These are phyloP conservation scores for Clarireedia monteithiana DNA, from an alignment of 2,329 filamentous ascomycete genomes.

Conservation along the genomic window DNA sequence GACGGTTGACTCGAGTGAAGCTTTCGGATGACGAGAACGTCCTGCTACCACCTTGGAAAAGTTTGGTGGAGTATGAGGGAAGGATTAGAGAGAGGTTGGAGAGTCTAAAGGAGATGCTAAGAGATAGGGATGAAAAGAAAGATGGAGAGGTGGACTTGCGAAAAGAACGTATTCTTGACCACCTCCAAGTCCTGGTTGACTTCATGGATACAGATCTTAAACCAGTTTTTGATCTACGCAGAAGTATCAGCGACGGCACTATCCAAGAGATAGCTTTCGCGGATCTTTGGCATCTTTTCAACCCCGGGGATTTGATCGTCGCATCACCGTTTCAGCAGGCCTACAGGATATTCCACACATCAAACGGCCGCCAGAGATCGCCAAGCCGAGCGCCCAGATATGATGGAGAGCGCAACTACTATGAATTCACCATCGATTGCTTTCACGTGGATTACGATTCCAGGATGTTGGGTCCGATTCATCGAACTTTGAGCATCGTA, in stretches of 20 bases:
- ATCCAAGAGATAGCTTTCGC: not conserved
- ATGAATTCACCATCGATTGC: constrained; percentile 1
- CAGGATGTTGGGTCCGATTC: not conserved
- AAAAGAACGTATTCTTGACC: not conserved
- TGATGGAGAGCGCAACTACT: not conserved
- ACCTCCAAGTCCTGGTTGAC: not conserved
- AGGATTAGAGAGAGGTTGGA: not conserved
- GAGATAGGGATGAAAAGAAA: not conserved
- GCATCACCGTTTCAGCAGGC: not conserved
- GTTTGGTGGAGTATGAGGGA: not conserved
- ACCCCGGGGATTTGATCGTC: constrained; percentile 5
- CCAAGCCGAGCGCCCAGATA: not conserved
- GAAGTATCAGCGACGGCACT: not conserved
- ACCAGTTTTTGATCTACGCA: constrained; percentile 1
- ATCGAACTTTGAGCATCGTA: not conserved
- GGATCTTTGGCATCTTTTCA: constrained; percentile 9
- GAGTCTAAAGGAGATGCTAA: not conserved
- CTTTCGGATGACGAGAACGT: not conserved
- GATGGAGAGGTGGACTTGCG: too few species aligned
- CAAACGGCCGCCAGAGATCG: not conserved
- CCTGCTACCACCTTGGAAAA: not conserved
- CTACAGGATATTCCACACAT: constrained; percentile 3
- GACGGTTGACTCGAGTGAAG: not conserved
- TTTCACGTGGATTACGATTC: not conserved
- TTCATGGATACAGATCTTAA: constrained; percentile 8